These are phyloP conservation scores for Teunomyces aglyptinius DNA, from an alignment of 805 yeast species.

Conservation along the genomic window DNA sequence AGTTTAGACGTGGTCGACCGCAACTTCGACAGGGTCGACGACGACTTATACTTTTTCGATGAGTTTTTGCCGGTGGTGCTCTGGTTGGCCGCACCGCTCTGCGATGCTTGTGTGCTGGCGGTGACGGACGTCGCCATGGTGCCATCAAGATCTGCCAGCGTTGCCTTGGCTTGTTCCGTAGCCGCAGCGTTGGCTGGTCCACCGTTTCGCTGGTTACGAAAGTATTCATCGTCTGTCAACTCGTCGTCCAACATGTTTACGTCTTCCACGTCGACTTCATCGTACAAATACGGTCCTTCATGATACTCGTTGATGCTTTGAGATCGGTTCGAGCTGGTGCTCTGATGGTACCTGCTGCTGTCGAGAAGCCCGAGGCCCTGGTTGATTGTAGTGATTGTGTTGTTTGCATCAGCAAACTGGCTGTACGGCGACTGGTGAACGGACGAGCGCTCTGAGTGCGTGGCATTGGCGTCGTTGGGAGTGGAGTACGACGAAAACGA, in stretches of 20 bases:
- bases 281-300: slow-evolving; percentile 26
- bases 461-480: slow-evolving; percentile 9
- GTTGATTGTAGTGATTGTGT: neutral
- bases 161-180: neutral
- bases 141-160: neutral
- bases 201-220: slow-evolving; percentile 7
- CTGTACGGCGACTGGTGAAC: slow-evolving; percentile 2
- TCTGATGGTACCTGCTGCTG: slow-evolving; percentile 9
- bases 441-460: neutral
- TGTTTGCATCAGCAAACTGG: slow-evolving; percentile 1
- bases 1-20: slow-evolving; percentile 71
- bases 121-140: neutral
- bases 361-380: slow-evolving; percentile 15
- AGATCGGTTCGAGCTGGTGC: slow-evolving; percentile 8
- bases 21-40: slow-evolving; percentile 42
- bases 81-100: slow-evolving; percentile 1
- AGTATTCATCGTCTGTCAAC: slow-evolving; percentile 29
- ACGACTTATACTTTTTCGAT: slow-evolving; percentile 26
- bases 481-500: slow-evolving; percentile 14
- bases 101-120: neutral
- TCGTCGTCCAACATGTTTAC: slow-evolving; percentile 25
- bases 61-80: slow-evolving; percentile 19
- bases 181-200: slow-evolving; percentile 1
- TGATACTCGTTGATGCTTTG: slow-evolving; percentile 24
- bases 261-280: slow-evolving; percentile 21